Percentiles rank a stretch among this genome's conserved stretches.
Conservation (phyloP, 108 stramenopile species). For the Fragilaria radians region DNA sequence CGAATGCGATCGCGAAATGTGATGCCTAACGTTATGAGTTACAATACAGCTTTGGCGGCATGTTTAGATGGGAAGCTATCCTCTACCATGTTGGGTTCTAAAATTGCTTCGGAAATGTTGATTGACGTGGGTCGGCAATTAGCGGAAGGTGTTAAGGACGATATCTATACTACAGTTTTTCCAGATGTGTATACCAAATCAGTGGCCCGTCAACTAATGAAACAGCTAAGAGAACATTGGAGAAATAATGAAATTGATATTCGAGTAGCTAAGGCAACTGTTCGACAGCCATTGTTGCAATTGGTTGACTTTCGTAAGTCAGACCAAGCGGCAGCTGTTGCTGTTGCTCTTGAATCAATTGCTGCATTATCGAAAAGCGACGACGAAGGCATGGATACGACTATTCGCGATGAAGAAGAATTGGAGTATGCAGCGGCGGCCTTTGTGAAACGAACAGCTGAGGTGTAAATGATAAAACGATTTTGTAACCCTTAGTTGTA, state of each 20-base stretch:
- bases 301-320: constrained; percentile 68
- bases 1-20: constrained; percentile 74
- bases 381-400: constrained; percentile 11
- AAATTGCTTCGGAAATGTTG: constrained; percentile 69
- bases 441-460: constrained; percentile 28
- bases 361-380: not conserved
- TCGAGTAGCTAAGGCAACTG: constrained; percentile 62
- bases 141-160: constrained; percentile 36
- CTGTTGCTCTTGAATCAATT: constrained; percentile 10
- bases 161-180: constrained; percentile 55
- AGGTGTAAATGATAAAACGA: constrained; percentile 40
- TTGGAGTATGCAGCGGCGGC: constrained; percentile 37
- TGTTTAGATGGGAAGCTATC: constrained; percentile 78
- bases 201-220: constrained; percentile 59
- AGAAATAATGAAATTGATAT: constrained; percentile 67
- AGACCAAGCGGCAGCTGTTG: constrained; percentile 20
- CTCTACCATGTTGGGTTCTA: constrained; percentile 55
- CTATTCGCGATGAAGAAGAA: constrained; percentile 21
- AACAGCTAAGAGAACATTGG: constrained; percentile 69
- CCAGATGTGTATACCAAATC: constrained; percentile 72
- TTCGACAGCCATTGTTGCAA: constrained; percentile 53
- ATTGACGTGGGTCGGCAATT: constrained; percentile 55
- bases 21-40: constrained; percentile 74
- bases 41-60: constrained; percentile 80
- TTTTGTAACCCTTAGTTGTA: no score